phyloP scores from a whole-genome alignment of 495 filamentous ascomycete species.

The Aspergillus funiculosus region DNA sequence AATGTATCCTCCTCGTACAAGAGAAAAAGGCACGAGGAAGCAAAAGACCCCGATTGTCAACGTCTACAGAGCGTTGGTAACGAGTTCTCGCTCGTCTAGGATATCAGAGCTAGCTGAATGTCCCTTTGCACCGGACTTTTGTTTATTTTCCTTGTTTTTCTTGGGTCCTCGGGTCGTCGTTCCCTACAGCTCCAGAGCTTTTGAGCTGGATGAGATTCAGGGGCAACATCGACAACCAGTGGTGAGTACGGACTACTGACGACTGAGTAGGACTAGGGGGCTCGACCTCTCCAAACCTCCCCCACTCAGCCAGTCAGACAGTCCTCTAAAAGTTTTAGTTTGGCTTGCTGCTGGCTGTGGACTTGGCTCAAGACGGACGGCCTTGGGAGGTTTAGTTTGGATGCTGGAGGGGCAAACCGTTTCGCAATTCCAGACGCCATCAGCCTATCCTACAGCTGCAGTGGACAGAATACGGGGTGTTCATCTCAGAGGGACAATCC shows the following conservation, averaged over 20 bases:
- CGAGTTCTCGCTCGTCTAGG: not conserved
- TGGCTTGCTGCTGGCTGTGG: slow-evolving; percentile 7
- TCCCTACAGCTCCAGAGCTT: slow-evolving; percentile 3
- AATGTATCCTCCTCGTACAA: slow-evolving; percentile 3
- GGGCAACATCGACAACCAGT: slow-evolving; percentile 14
- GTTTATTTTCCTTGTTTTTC: not conserved
- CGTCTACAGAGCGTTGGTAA: slow-evolving; percentile 1
- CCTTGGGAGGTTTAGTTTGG: slow-evolving; percentile 3
- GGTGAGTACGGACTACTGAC: too few relatives aligned
- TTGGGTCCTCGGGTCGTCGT: not conserved
- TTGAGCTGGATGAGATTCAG: slow-evolving; percentile 17
- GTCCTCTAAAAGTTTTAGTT: slow-evolving; percentile 8
- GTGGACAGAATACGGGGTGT: not conserved
- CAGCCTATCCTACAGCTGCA: not conserved
- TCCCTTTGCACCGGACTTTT: not conserved
- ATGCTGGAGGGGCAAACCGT: slow-evolving; percentile 5
- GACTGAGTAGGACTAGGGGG: slow-evolving; percentile 1
- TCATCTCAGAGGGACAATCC: not conserved
- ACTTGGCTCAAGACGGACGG: slow-evolving; percentile 5
- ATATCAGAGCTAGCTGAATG: not conserved
- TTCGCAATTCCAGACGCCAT: not conserved
- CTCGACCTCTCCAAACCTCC: slow-evolving; percentile 15
- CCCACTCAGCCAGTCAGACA: slow-evolving; percentile 14
- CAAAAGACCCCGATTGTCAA: slow-evolving; percentile 4
- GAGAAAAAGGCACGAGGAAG: slow-evolving; percentile 9